Evolutionary conservation across 805 yeast species (phyloP).

Genomic region (Wickerhamomyces chaumierensis): DNA sequence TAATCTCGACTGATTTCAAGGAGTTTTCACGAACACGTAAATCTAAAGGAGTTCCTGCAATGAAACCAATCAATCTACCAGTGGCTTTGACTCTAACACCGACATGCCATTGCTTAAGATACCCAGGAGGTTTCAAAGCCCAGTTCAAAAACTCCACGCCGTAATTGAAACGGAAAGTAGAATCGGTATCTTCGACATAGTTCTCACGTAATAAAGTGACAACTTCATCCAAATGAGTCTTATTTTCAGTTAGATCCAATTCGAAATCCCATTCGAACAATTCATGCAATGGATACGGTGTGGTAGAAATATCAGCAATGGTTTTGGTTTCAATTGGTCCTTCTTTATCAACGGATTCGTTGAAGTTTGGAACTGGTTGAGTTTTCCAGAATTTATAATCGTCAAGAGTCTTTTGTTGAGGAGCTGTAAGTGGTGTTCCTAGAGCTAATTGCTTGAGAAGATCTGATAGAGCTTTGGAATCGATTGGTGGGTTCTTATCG

Average conservation of each 20-base stretch:
- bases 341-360: slow-evolving; percentile 53
- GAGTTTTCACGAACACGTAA: slow-evolving; percentile 46
- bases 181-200: slow-evolving; percentile 91
- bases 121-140: slow-evolving; percentile 94
- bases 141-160: slow-evolving; percentile 74
- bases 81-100: slow-evolving; percentile 81
- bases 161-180: slow-evolving; percentile 85
- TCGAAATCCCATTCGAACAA: slow-evolving; percentile 92
- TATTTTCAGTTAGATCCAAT: slow-evolving; percentile 46
- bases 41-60: slow-evolving; percentile 77
- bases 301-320: slow-evolving; percentile 58
- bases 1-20: slow-evolving; percentile 73
- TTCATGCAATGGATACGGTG: slow-evolving; percentile 52
- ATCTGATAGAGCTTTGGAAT: too few species aligned
- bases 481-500: too few species aligned
- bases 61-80: slow-evolving; percentile 79
- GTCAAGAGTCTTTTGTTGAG: slow-evolving; percentile 62
- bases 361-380: slow-evolving; percentile 82
- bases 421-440: slow-evolving; percentile 33
- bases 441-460: slow-evolving; percentile 31
- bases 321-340: slow-evolving; percentile 78
- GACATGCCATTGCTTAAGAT: slow-evolving; percentile 79
- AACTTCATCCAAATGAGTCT: slow-evolving; percentile 65
- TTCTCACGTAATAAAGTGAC: slow-evolving; percentile 74
- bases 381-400: slow-evolving; percentile 97